Conservation (phyloP, 1,284 basidiomycete genomes). For the Microbotryum intermedium region DNA sequence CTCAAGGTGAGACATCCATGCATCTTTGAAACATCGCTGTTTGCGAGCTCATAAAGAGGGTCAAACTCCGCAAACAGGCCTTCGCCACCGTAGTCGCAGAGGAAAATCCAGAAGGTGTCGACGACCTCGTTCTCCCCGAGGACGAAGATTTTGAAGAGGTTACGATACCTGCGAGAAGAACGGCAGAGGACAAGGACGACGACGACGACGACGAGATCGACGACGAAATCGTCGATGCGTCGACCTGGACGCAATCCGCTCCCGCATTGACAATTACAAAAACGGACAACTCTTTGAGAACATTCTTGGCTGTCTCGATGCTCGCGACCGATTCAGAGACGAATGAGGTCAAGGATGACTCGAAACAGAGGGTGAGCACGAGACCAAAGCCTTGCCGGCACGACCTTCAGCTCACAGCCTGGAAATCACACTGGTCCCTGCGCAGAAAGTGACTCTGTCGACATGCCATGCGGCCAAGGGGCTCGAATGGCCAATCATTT, state of each 20-base stretch:
- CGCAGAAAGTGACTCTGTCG: constrained; percentile 67
- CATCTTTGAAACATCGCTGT: background rate
- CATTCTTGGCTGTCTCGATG: constrained; percentile 75
- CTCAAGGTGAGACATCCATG: constrained; percentile 43
- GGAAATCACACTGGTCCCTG: no score
- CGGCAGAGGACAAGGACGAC: constrained; percentile 8
- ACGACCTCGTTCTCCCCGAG: background rate
- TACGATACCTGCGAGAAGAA: background rate
- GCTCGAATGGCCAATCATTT: constrained; percentile 82
- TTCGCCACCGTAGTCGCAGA: constrained; percentile 20
- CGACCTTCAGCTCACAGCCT: background rate
- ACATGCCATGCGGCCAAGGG: constrained; percentile 89
- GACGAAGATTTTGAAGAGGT: constrained; percentile 8
- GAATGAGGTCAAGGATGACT: constrained; percentile 50
- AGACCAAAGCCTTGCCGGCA: background rate
- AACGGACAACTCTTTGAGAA: constrained; percentile 54
- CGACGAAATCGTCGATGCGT: constrained; percentile 4
- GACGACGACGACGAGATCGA: constrained; percentile 13
- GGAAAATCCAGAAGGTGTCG: constrained; percentile 12
- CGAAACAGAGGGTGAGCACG: constrained; percentile 44
- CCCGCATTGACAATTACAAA: constrained; percentile 11
- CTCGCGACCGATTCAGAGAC: constrained; percentile 70
- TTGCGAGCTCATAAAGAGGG: background rate
- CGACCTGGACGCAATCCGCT: constrained; percentile 6
- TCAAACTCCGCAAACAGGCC: background rate